Evolutionary conservation across 192 early-diverging fungal genomes (phyloP).

Genomic region (Irineochytrium annulatum): DNA sequence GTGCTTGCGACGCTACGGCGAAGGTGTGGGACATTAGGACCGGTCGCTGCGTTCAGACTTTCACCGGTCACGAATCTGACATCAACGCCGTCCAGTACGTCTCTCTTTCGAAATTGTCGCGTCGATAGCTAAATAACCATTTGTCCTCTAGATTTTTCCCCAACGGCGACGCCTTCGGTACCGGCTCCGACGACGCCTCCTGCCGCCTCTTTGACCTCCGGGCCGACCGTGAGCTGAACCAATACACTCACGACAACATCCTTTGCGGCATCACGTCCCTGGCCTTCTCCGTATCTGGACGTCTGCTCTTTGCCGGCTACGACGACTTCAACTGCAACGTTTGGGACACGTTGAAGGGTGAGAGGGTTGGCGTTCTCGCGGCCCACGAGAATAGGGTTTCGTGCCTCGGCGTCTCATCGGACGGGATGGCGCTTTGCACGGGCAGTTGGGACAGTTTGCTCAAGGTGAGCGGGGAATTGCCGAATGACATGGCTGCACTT

Average conservation of each 20-base stretch:
- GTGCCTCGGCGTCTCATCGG: constrained; percentile 92
- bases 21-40: constrained; percentile 99
- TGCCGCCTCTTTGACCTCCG: constrained; percentile 97
- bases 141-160: constrained; percentile 83
- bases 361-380: constrained; percentile 87
- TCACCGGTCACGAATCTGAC: constrained; percentile 97
- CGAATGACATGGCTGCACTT: no score
- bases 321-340: constrained; percentile 99
- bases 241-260: constrained; percentile 98
- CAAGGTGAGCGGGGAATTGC: no score
- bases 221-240: constrained; percentile 96
- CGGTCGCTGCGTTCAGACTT: constrained; percentile 95
- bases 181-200: constrained; percentile 97
- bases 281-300: constrained; percentile 93
- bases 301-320: constrained; percentile 96
- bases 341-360: constrained; percentile 97
- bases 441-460: constrained; percentile 98
- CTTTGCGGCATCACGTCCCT: constrained; percentile 98
- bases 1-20: constrained; percentile 96
- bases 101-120: constrained; percentile 2
- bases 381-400: constrained; percentile 96
- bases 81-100: constrained; percentile 95
- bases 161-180: constrained; percentile 95
- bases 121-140: not conserved
- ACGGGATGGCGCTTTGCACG: constrained; percentile 98